Conservation (phyloP, 2,329 filamentous ascomycete species). For the Chrysoporthe cubensis region DNA sequence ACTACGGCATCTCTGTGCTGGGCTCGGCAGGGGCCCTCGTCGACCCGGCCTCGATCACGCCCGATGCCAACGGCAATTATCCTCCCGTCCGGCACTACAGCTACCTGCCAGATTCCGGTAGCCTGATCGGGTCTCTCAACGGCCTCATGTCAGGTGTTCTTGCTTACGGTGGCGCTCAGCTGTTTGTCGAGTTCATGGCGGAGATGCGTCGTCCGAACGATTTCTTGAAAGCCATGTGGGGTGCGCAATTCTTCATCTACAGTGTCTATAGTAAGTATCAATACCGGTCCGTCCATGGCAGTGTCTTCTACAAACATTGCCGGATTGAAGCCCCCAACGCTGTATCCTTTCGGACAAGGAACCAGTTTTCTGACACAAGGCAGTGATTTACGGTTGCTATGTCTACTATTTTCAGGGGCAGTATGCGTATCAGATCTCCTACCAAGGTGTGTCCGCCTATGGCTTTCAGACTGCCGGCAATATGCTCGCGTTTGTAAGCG, state of each 20-base stretch:
- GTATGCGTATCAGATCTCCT: slow-evolving; percentile 12
- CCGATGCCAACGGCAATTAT: slow-evolving; percentile 38
- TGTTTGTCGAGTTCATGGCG: slow-evolving; percentile 62
- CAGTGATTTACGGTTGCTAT: slow-evolving; percentile 13
- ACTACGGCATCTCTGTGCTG: slow-evolving; percentile 44
- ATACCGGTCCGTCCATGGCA: too few species aligned
- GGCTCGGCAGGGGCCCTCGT: slow-evolving; percentile 37
- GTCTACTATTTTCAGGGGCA: slow-evolving; percentile 19
- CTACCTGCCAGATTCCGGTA: slow-evolving; percentile 45
- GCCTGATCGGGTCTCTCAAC: slow-evolving; percentile 51
- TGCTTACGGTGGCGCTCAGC: slow-evolving; percentile 60
- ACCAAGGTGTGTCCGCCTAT: slow-evolving; percentile 34
- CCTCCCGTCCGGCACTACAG: slow-evolving; percentile 44
- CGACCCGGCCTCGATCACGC: slow-evolving; percentile 36
- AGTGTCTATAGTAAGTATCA: slow-evolving; percentile 37
- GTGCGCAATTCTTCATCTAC: slow-evolving; percentile 47
- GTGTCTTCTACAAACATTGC: too few species aligned
- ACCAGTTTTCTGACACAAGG: background rate
- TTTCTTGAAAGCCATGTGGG: slow-evolving; percentile 47
- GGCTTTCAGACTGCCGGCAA: slow-evolving; percentile 48
- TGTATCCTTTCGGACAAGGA: too few species aligned
- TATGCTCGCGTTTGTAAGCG: slow-evolving; percentile 43
- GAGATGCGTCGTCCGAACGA: slow-evolving; percentile 50
- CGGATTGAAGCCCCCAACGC: background rate
- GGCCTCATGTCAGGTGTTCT: slow-evolving; percentile 60